Base-by-base conservation (phyloP, 208 protist species). In the Novymonas esmeraldas region DNA sequence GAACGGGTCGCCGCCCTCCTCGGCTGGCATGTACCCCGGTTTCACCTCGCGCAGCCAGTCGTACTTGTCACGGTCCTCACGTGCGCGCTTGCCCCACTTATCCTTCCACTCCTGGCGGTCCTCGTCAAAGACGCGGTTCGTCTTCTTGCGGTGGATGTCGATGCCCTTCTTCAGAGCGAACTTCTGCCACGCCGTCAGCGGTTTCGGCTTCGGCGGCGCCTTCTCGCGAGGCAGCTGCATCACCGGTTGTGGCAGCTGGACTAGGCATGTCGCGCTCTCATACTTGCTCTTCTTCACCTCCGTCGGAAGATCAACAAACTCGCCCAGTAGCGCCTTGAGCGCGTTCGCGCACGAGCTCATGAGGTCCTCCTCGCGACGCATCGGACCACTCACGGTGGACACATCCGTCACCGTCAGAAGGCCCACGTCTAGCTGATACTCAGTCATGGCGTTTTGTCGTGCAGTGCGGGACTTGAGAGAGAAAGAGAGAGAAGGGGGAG, bases 91-190 rank as follows among this genome's bases (percentile, higher is more conserved):
- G 66, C 93, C 93, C 87, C 89, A 96, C 78, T 92, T 95, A 72
- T 95, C 93, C 73, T 93, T 91, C 91, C 92, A 96, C 76, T 89
- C 87, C 76, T 94, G 84, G 11, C 81, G 80, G 28, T 92, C 88
- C 76, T 97, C 93, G 71, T 97, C 90, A 57, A 92, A 97, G 44
- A 94, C 88, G 55, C 85, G 80, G 72, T 95, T 95, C 18, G 63
- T 56, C 83, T 95, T 95, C 81, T 97, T 97, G 48, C 82, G 74
- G 56, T 95, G 83, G 54, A 92, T 88, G 62, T 92, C 90, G 56
- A 97, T 97, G 42, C 93, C 93, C 79, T 97, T 97, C 83, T 97
- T 95, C 14, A 95, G 58, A 7, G 86, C 86, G 70, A 96, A 97
- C 81, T 96, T 94, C 78, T 97, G 85, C 93, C 93, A 97, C 52